Evolutionary conservation across 225 moss, liverwort and hornwort species (phyloP), one percentile per base, ranked within the genome.

Genomic region (Polytrichum formosum): DNA sequence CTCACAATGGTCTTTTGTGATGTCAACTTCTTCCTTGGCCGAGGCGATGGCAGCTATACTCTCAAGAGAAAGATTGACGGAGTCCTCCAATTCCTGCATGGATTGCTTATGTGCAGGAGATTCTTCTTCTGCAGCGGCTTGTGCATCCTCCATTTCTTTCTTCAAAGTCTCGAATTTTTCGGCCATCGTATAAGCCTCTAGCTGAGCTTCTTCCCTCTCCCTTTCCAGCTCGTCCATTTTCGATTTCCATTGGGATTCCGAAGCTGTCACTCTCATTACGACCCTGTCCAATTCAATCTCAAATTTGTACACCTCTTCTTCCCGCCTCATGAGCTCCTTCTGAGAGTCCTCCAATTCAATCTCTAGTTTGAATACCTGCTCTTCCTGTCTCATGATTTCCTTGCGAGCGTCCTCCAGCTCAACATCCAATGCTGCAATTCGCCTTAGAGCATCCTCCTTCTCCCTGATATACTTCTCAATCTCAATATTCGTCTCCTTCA

Each of bases 391-490:
- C 22, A 62, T 61, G 71, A 61, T 71, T 31, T 61, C 21, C 8
- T 62, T 30, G 5, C 46, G 37, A 17, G 71, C 61, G 53, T 22
- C 9, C 18, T 5, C 35, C 35, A 71, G 33, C 33, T 71, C 71
- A 5, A 61, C 61, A 35, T 61, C n/a, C 70, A 87, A 77, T 26
- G 81, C 72, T 21, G 28, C 54, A 35, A 84, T 77, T 26, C 73
- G 84, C 5, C 72, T 63, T 26, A 77, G 54, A 1, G 86, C 80
- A 3, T 86, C 72, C 5, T 84, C 84, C 2, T 77, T 84, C 29
- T 87, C 84, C 66, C 81, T 53, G 30, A 77, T 81, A 63, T 70
- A 81, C 59, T 81, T 84, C 75, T 87, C 84, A 84, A 84, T 84
- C 28, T 87, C 87, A 70, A 87, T 79, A 46, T 84, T 79, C 19